phyloP scores from a whole-genome alignment of 2,329 filamentous ascomycete species.

The Aspergillus fischeri region DNA sequence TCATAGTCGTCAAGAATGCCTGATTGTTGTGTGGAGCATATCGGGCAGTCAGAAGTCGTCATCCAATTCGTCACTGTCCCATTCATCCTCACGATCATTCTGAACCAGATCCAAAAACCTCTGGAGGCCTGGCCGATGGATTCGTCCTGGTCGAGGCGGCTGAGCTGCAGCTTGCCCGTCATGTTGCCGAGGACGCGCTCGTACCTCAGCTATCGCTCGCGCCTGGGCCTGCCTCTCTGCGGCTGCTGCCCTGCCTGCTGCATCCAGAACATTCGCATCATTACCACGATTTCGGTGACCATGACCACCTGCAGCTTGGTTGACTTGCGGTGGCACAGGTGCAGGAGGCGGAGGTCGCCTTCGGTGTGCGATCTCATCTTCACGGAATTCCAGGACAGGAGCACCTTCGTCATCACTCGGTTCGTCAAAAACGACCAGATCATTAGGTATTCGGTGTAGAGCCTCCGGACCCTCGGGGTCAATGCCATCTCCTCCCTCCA shows the following conservation, averaged over 20 bases:
- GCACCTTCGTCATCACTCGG: conserved; percentile 27
- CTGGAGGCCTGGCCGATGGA: conserved; percentile 39
- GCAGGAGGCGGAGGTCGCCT: conserved; percentile 38
- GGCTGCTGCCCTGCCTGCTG: conserved; percentile 34
- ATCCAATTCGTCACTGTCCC: conserved; percentile 57
- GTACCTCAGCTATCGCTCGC: conserved; percentile 36
- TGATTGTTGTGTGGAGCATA: neutral
- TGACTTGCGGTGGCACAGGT: conserved; percentile 35
- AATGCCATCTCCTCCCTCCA: conserved; percentile 71
- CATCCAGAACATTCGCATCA: conserved; percentile 24
- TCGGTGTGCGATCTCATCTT: conserved; percentile 22
- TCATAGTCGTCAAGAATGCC: neutral
- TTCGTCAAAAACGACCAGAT: conserved; percentile 36
- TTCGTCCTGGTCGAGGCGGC: conserved; percentile 7
- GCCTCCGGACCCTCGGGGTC: conserved; percentile 40
- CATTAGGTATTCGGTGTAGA: conserved; percentile 37
- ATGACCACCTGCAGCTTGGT: conserved; percentile 22
- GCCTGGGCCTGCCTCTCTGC: conserved; percentile 38
- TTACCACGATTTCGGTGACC: conserved; percentile 25
- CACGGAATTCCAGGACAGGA: conserved; percentile 22
- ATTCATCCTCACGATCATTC: conserved; percentile 55
- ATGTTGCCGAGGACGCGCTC: conserved; percentile 16
- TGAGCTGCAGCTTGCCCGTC: neutral
- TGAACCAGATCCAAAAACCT: conserved; percentile 50
- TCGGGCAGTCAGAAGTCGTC: conserved; percentile 28